These are phyloP conservation scores for Melanogaster broomeanus DNA, from an alignment of 768 basidiomycete species.

Conservation along the genomic window DNA sequence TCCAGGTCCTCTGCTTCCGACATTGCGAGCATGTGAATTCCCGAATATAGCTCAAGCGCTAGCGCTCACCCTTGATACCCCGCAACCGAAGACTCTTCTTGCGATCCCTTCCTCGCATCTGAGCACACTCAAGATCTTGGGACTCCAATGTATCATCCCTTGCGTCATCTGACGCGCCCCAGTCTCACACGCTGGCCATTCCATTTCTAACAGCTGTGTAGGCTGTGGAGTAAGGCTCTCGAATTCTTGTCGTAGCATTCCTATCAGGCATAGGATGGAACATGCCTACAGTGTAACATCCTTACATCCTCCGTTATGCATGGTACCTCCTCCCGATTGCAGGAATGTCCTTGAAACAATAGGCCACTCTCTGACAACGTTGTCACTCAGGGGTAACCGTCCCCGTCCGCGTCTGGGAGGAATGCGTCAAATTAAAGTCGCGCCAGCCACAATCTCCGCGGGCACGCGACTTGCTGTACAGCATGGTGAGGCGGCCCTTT, in stretches of 20 bases:
- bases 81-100: background rate
- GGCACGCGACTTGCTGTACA: conserved; percentile 12
- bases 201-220: background rate
- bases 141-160: background rate
- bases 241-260: too few relatives aligned
- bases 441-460: background rate
- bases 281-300: too few relatives aligned
- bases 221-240: background rate
- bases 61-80: background rate
- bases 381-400: background rate
- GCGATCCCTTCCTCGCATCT: too few relatives aligned
- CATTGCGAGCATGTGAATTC: background rate
- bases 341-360: too few relatives aligned
- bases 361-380: too few relatives aligned
- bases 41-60: background rate
- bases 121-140: background rate
- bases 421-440: background rate
- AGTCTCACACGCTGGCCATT: background rate
- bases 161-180: background rate
- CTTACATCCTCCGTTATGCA: too few relatives aligned
- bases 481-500: background rate
- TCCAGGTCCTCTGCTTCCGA: background rate
- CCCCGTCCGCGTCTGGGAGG: background rate
- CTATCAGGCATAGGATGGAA: too few relatives aligned
- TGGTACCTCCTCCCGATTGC: too few relatives aligned